These are phyloP conservation scores for Zizania latifolia DNA, from an alignment of 176 grass and related monocot species.

Conservation along the genomic window DNA sequence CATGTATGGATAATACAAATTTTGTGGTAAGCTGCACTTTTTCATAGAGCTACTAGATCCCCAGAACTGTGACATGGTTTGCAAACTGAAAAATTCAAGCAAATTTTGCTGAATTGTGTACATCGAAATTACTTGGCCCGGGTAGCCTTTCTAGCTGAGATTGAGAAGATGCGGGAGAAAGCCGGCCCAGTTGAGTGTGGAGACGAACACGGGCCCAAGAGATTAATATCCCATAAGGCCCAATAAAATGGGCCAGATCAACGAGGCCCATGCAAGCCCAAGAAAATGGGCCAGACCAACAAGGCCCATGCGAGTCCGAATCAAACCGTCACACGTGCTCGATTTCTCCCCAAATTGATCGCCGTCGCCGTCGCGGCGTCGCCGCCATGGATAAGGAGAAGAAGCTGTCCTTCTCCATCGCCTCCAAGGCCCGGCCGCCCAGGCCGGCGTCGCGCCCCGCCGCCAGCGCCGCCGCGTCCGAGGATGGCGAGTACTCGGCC, in stretches of 20 bases:
- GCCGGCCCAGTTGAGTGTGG: too few species aligned
- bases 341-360: too few species aligned
- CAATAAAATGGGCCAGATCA: neutral
- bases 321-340: too few species aligned
- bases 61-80: neutral
- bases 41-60: neutral
- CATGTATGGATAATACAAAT: too few species aligned
- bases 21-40: neutral
- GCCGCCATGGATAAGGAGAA: slow-evolving; percentile 51
- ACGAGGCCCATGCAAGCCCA: too few species aligned
- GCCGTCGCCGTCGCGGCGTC: neutral
- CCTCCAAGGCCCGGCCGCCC: slow-evolving; percentile 39
- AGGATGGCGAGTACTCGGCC: neutral
- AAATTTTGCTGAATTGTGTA: too few species aligned
- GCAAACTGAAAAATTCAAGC: neutral
- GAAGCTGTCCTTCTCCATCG: slow-evolving; percentile 78
- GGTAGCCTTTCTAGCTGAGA: too few species aligned
- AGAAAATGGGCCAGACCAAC: too few species aligned
- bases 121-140: too few species aligned
- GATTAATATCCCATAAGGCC: neutral
- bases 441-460: slow-evolving; percentile 21
- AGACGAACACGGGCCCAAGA: too few species aligned
- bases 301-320: too few species aligned
- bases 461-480: neutral
- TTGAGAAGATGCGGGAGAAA: too few species aligned